Conservation (phyloP, 2,329 filamentous ascomycete genomes). For the Zasmidium cellare region DNA sequence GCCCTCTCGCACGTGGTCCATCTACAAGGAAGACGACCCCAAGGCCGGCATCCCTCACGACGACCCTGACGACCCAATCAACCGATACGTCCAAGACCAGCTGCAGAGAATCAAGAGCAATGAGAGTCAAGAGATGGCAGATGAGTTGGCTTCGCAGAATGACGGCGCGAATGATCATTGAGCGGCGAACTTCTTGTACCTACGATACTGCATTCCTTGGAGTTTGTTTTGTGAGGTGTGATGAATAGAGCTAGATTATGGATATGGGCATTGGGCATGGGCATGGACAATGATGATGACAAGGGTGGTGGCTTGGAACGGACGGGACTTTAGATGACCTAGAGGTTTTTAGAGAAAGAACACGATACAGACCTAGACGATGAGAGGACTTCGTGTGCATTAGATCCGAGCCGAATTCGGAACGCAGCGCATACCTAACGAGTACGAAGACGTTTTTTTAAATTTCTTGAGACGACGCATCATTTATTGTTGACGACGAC, state of each 20-base stretch:
- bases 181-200: conserved; percentile 1
- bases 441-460: too few species aligned
- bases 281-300: too few species aligned
- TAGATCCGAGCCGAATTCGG: too few species aligned
- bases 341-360: too few species aligned
- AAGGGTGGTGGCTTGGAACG: too few species aligned
- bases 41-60: conserved; percentile 29
- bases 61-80: conserved; percentile 62
- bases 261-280: background rate
- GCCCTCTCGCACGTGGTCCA: conserved; percentile 43
- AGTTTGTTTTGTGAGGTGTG: background rate
- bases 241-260: background rate
- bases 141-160: conserved; percentile 62
- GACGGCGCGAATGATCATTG: conserved; percentile 27
- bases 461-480: too few species aligned
- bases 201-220: background rate
- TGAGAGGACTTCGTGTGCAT: too few species aligned
- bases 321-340: background rate
- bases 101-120: conserved; percentile 69
- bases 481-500: too few species aligned
- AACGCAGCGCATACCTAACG: too few species aligned
- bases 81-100: conserved; percentile 79
- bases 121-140: conserved; percentile 54
- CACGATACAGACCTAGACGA: too few species aligned
- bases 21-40: conserved; percentile 53